Base-by-base conservation (phyloP, 2,329 filamentous ascomycete species). In the Colletotrichum sublineola region DNA sequence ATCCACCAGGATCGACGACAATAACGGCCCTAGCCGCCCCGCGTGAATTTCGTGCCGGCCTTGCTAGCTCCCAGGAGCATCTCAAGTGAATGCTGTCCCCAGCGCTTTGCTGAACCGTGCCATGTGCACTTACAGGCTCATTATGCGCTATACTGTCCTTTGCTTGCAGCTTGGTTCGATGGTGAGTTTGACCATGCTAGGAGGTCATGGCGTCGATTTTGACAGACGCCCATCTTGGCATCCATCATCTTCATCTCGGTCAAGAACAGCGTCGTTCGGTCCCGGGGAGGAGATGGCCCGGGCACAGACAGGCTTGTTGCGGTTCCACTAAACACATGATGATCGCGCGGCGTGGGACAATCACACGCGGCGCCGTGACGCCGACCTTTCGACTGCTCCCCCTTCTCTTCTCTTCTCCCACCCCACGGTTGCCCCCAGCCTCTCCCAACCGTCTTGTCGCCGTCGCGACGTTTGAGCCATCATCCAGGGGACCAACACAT, bases 221-320 rank as follows among this genome's bases (percentile, higher is more conserved):
- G 60, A 73, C 70, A 70, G 42, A 53, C 53, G 36, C 55, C 55
- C 60, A 65, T 38, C 66, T 61, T 56, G 70, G 66, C 66, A n/a
- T 42, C 9, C 60, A 38, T 56, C 12, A 44, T 52, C 40, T 1
- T 38, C 38, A 60, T 50, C 66, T 67, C 70, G 70, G 33, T 6
- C 33, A 57, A 40, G 53, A 38, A 9, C 53, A 38, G 33, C 53
- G 53, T n/a, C 6, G 20, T 57, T 57, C 53, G 53, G 53, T 57
- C 53, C 53, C 53, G 53, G 33, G 33, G 33, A n/a, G 12, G 53
- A 38, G 53, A 40, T 15, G 58, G 50, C 20, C 46, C 44, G 52
- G 63, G 40, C 31, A 42, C 55, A 40, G 31, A 42, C 55, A 40
- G 31, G 24, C n/a, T 24, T 29, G 3, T 38, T 6, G 20, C n/a